These are phyloP conservation scores for Rhizophlyctis rosea DNA, from an alignment of 192 early-diverging fungal species.

Conservation along the genomic window DNA sequence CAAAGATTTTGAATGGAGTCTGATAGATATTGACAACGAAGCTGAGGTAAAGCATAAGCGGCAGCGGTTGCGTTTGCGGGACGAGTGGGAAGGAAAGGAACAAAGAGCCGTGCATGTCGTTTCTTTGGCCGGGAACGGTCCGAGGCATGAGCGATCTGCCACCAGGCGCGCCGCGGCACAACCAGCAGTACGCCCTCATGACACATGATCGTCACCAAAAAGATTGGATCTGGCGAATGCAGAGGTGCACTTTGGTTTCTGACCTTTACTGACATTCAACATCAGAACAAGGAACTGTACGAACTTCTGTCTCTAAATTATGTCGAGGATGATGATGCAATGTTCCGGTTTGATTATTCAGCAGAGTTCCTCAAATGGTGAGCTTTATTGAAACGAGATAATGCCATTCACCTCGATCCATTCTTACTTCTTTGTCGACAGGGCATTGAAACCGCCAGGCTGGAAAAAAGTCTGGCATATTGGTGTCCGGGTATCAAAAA, in stretches of 20 bases:
- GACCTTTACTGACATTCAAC: not conserved
- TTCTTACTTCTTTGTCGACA: conserved; percentile 24
- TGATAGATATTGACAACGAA: conserved; percentile 73
- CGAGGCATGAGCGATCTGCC: too few species aligned
- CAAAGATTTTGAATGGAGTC: conserved; percentile 86
- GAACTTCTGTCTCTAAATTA: conserved; percentile 88
- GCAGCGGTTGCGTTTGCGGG: too few species aligned
- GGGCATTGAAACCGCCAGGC: conserved; percentile 91
- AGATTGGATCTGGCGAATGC: too few species aligned
- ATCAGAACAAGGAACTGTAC: conserved; percentile 77
- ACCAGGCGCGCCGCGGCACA: too few species aligned
- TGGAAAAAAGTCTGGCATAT: conserved; percentile 87
- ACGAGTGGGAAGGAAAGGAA: too few species aligned
- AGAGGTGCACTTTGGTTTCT: too few species aligned
- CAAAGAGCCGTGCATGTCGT: too few species aligned
- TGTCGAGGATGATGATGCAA: conserved; percentile 94
- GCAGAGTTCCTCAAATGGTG: conserved; percentile 89
- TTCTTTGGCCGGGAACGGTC: too few species aligned
- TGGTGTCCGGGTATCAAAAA: conserved; percentile 80
- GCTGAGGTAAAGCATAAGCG: conserved; percentile 51
- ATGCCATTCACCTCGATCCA: not conserved
- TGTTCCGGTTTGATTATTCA: conserved; percentile 96
- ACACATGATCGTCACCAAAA: too few species aligned
- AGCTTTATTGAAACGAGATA: too few species aligned
- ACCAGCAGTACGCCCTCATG: too few species aligned